Conservation (phyloP, 805 yeast genomes). For the Starmerella stigmatis region DNA sequence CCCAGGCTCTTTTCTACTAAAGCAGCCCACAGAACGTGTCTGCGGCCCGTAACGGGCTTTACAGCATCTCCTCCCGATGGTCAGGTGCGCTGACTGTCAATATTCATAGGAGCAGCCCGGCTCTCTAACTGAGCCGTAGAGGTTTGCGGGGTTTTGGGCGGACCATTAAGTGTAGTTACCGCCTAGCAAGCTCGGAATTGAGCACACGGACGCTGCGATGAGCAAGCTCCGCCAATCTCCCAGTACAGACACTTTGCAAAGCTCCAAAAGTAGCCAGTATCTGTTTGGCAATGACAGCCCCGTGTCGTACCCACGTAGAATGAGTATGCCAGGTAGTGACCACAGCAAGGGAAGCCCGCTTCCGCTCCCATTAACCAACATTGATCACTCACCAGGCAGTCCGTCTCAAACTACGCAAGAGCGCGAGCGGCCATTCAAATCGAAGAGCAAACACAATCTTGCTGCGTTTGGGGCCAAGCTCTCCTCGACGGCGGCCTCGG, state of each 20-base stretch:
- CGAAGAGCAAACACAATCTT: slow-evolving; percentile 20
- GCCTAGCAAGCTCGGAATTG: neutral
- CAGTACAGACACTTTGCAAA: slow-evolving; percentile 3
- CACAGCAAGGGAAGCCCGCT: neutral
- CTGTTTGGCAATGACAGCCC: slow-evolving; percentile 1
- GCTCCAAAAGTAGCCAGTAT: neutral
- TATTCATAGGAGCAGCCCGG: too few relatives aligned
- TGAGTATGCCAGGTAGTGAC: neutral
- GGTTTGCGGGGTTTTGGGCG: too few relatives aligned
- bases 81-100: slow-evolving; percentile 1
- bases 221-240: slow-evolving; percentile 6
- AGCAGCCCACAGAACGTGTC: too few relatives aligned
- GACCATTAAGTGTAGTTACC: too few relatives aligned
- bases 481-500: slow-evolving; percentile 28
- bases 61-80: too few relatives aligned
- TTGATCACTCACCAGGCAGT: slow-evolving; percentile 11
- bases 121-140: too few relatives aligned
- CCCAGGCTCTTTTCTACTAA: too few relatives aligned
- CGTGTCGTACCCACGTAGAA: neutral
- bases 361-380: neutral
- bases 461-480: slow-evolving; percentile 25
- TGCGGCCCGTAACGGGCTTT: too few relatives aligned
- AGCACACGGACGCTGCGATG: neutral
- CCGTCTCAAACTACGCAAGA: slow-evolving; percentile 5
- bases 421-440: slow-evolving; percentile 17